Evolutionary conservation across 371 early-diverging fungal species (phyloP).

Genomic region (Rhizomucor pusillus): DNA sequence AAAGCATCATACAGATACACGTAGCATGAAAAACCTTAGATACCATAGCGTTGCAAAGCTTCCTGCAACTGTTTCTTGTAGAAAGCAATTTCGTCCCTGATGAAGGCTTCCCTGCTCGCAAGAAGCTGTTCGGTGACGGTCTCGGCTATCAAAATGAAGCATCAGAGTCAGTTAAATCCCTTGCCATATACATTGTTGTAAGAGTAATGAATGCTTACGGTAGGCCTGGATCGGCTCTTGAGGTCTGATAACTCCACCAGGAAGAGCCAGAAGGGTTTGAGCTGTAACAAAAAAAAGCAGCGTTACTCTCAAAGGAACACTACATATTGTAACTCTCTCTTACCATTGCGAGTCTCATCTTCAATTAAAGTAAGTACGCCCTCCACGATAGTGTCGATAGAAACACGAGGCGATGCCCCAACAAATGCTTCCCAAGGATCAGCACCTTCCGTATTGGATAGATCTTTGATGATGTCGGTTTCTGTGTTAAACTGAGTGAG

Average conservation of each 20-base stretch:
- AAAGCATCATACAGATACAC: too few species aligned
- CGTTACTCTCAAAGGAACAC: neutral
- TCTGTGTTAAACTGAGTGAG: too few species aligned
- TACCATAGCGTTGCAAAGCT: conserved; percentile 10
- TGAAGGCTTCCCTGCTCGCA: neutral
- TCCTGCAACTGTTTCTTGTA: conserved; percentile 9
- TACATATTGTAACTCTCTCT: neutral
- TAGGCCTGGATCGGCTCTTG: conserved; percentile 5
- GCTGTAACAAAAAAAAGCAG: conserved; percentile 1
- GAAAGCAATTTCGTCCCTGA: conserved; percentile 3
- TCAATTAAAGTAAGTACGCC: conserved; percentile 49
- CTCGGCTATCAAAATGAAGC: neutral
- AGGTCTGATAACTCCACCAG: conserved; percentile 12
- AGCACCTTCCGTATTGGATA: neutral
- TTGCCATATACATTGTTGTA: neutral
- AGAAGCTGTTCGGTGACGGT: neutral
- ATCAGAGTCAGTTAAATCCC: neutral
- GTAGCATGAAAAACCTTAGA: neutral
- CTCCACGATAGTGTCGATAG: conserved; percentile 51
- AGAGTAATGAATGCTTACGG: conserved; percentile 9
- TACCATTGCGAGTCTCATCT: conserved; percentile 45
- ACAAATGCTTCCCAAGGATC: conserved; percentile 10
- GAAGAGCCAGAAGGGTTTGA: conserved; percentile 20
- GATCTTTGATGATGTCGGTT: conserved; percentile 6
- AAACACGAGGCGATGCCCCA: conserved; percentile 20